Evolutionary conservation across 495 filamentous ascomycete genomes (phyloP).

Genomic region (Aspergillus biplanus): DNA sequence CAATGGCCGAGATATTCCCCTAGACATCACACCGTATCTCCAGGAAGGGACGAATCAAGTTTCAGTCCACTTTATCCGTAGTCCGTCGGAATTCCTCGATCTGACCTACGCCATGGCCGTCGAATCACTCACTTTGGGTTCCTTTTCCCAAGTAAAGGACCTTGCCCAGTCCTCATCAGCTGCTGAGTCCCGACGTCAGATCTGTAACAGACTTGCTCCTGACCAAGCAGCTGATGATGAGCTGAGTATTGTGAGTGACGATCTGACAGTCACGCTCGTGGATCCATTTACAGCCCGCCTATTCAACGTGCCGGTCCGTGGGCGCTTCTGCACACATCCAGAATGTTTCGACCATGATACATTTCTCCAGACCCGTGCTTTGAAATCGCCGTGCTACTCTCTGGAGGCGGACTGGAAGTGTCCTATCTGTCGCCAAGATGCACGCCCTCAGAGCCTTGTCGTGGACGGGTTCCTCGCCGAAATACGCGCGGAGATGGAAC

Average conservation of each 20-base stretch:
- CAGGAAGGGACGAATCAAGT: constrained; percentile 61
- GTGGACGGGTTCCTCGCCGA: constrained; percentile 71
- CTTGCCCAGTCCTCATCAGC: constrained; percentile 36
- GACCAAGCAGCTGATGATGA: constrained; percentile 52
- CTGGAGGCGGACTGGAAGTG: constrained; percentile 80
- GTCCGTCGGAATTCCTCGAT: constrained; percentile 36
- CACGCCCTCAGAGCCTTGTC: constrained; percentile 67
- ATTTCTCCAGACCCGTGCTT: constrained; percentile 68
- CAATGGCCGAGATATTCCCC: constrained; percentile 73
- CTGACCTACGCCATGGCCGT: constrained; percentile 60
- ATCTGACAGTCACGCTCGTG: constrained; percentile 70
- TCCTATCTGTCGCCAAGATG: constrained; percentile 76
- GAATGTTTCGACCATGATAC: constrained; percentile 90
- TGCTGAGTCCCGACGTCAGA: constrained; percentile 36
- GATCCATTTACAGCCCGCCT: constrained; percentile 75
- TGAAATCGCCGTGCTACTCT: constrained; percentile 52
- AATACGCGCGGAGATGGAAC: constrained; percentile 54
- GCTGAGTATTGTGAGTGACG: constrained; percentile 62
- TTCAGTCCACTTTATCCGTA: constrained; percentile 53
- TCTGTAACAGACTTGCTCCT: constrained; percentile 44
- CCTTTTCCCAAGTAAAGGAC: constrained; percentile 52
- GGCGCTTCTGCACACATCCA: constrained; percentile 63
- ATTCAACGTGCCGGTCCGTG: constrained; percentile 72
- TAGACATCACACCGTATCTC: constrained; percentile 67
- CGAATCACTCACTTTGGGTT: constrained; percentile 60